Percentiles rank a stretch among this genome's conserved stretches.
These are phyloP conservation scores for Polyplosphaeria fusca DNA, from an alignment of 495 filamentous ascomycete species.

Conservation along the genomic window DNA sequence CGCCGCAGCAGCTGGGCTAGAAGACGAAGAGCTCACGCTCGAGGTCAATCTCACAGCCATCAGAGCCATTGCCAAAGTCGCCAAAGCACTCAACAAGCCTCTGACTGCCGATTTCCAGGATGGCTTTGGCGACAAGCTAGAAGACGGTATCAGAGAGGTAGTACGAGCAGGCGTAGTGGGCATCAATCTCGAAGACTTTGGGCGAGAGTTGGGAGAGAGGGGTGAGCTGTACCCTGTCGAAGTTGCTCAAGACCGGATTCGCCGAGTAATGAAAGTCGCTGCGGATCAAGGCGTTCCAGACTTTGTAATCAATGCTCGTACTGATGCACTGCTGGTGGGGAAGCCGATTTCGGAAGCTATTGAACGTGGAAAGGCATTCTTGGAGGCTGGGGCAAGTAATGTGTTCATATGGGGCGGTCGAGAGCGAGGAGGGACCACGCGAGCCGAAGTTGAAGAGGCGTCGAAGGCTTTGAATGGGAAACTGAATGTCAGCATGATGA, in stretches of 20 bases:
- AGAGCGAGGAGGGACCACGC: constrained; percentile 15
- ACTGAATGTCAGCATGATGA: constrained; percentile 32
- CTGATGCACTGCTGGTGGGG: constrained; percentile 26
- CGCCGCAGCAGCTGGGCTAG: constrained; percentile 43
- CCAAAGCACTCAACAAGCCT: constrained; percentile 9
- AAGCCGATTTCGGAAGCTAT: constrained; percentile 19
- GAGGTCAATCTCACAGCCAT: constrained; percentile 39
- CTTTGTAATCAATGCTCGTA: constrained; percentile 30
- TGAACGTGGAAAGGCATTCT: constrained; percentile 28
- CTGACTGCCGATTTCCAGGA: constrained; percentile 31
- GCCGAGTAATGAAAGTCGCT: constrained; percentile 14
- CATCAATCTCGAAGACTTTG: constrained; percentile 31
- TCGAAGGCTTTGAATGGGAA: constrained; percentile 21
- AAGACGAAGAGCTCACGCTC: constrained; percentile 47
- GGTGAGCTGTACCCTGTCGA: constrained; percentile 7
- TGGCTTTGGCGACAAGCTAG: constrained; percentile 26
- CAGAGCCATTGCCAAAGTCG: constrained; percentile 9
- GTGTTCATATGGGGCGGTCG: constrained; percentile 32
- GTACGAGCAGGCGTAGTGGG: constrained; percentile 20
- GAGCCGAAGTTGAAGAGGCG: constrained; percentile 23
- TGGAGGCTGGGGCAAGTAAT: constrained; percentile 26
- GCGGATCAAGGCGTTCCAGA: constrained; percentile 24
- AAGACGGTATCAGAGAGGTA: constrained; percentile 17
- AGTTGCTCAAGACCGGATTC: constrained; percentile 12
- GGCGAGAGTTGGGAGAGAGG: constrained; percentile 13